Evolutionary conservation across 805 yeast species (phyloP), one percentile per base, ranked within the genome.

Genomic region (Priceomyces carsonii): DNA sequence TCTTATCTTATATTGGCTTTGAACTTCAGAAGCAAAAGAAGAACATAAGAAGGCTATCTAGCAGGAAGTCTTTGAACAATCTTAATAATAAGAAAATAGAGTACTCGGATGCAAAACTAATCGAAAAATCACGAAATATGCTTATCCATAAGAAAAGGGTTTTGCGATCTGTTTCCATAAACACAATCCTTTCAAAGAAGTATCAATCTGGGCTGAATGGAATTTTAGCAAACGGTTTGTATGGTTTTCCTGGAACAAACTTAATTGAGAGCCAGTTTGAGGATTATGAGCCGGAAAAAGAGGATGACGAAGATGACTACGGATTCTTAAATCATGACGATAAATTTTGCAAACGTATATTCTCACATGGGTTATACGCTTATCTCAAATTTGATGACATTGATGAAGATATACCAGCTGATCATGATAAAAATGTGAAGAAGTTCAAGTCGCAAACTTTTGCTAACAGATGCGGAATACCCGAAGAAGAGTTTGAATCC

Each of bases 1-100:
- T 77, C 23, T 61, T 74, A 37, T 73, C 80, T 23, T 77, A 75
- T 47, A 77, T 77, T 51, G 81, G 81, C 7, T 77, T 75, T 42
- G 71, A 75, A 40, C 57, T 75, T 31, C 81, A 77, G 46, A 71
- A 73, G 39, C 69, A 67, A 38, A 67, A 61, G 55, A 63, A 58
- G 43, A 64, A 55, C 53, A 67, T 66, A 42, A 63, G 58, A 44
- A 63, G 62, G 39, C 53, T 65, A 30, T 55, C 66, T 6, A 62
- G 63, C 38, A 61, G 62, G 37, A 67, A 66, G 45, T 59, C 65
- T 8, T 48, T 56, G 26, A 46, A 54, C 20, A 49, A 50, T 9
- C 40, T 47, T 18, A 40, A 42, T 13, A 36, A 42, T 25, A 43
- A 47, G 15, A 42, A 42, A 20, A 55, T 62, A 8, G 79, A 75